Base-by-base conservation (phyloP, 2,329 filamentous ascomycete species). In the Xenoacremonium recifei region DNA sequence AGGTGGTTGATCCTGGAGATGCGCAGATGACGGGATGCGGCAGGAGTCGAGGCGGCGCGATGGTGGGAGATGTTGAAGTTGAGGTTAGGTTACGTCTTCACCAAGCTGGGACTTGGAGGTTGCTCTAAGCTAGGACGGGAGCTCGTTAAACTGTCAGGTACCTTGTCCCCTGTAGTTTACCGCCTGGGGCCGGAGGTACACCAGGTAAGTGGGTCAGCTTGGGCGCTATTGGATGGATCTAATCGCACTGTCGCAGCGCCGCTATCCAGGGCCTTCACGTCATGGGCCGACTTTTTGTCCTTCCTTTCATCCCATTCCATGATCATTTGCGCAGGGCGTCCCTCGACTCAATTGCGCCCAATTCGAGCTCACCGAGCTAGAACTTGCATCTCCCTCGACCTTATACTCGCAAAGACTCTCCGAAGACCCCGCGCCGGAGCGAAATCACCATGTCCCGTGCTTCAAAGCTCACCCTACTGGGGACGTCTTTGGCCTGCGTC, bases 401-500 rank as follows among this genome's bases (percentile, higher is more conserved):
- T 11, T 18, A n/a, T 21, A 11, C n/a, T 21, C 31, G 16, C 10
- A 27, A 1, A 17, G 23, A 27, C 4, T 15, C 18, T 9, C 33
- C 27, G 6, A 17, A 31, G 21, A 36, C 18, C 18, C 20, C 10
- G 16, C 7, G n/a, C 32, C 9, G 30, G 2, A 15, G 9, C 13
- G 13, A 12, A 29, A 37, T 18, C 35, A 37, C 43, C 47, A 99
- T 99, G 93, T 99, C 93, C 44, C 85, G 82, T 57, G 85, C 89
- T 44, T 91, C 93, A 15, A 95, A 96, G 62, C 66, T 93, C 52
- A 96, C 93, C 12, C 75, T 99, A 19, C 75, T 82, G 38, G 80
- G 79, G 33, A 96, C 91, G 1, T 85, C 87, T 23, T 69, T 89
- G 50, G 84, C 88, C 55, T 86, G 92, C 19, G 76, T 81, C 39